These are phyloP conservation scores for Ascochyta koolunga DNA, from an alignment of 2,329 filamentous ascomycete species.

Conservation along the genomic window DNA sequence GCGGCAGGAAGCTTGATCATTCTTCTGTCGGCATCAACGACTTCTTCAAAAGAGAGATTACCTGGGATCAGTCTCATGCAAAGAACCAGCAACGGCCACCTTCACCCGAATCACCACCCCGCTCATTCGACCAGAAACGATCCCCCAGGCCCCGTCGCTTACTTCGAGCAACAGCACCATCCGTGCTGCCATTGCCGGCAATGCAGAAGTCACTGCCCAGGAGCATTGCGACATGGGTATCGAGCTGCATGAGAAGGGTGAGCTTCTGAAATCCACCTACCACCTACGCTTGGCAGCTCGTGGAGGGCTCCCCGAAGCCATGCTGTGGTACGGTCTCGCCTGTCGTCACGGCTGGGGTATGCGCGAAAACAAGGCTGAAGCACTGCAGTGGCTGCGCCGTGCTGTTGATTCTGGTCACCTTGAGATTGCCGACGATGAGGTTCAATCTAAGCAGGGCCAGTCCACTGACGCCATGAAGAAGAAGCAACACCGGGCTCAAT, in stretches of 20 bases:
- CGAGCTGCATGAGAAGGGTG: constrained; percentile 84
- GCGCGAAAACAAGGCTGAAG: constrained; percentile 87
- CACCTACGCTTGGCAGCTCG: constrained; percentile 89
- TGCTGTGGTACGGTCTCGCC: constrained; percentile 93
- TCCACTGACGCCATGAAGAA: constrained; percentile 70
- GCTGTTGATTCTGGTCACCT: constrained; percentile 83
- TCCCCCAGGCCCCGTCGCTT: constrained; percentile 39
- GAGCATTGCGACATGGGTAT: constrained; percentile 92
- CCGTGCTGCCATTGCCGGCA: constrained; percentile 48
- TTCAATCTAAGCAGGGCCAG: constrained; percentile 65
- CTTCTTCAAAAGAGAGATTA: constrained; percentile 58
- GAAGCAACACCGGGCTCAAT: constrained; percentile 88
- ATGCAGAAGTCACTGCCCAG: constrained; percentile 76
- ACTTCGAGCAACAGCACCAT: constrained; percentile 54
- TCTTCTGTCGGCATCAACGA: constrained; percentile 49
- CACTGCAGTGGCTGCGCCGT: constrained; percentile 88
- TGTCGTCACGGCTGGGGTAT: constrained; percentile 98
- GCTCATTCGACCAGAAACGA: constrained; percentile 40
- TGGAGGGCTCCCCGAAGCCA: constrained; percentile 85
- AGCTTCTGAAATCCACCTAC: constrained; percentile 92
- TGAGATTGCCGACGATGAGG: constrained; percentile 83
- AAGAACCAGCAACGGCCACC: constrained; percentile 39
- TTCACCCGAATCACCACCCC: constrained; percentile 48
- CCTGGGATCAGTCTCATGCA: constrained; percentile 62
- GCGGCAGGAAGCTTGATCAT: constrained; percentile 79